phyloP scores from a whole-genome alignment of 202 grass and related monocot genomes.

The Zizania palustris region DNA sequence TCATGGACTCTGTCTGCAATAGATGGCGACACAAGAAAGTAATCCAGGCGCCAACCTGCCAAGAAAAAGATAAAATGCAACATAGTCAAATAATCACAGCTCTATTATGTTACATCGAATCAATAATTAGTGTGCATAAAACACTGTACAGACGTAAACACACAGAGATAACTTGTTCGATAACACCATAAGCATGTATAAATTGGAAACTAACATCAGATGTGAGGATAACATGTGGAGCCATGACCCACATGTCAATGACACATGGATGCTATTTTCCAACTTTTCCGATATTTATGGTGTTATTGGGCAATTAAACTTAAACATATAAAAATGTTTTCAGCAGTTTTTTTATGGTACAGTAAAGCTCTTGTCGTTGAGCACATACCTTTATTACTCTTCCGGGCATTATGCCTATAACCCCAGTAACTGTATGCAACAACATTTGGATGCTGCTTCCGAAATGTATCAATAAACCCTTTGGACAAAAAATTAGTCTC shows the following conservation, averaged over 20 bases:
- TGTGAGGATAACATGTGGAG: background rate
- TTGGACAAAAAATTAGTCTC: constrained; percentile 77
- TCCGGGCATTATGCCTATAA: constrained; percentile 66
- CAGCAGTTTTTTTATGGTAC: background rate
- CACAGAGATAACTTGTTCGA: background rate
- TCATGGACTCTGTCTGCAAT: constrained; percentile 66
- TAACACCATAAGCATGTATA: background rate
- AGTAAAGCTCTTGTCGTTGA: background rate
- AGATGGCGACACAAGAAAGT: constrained; percentile 82
- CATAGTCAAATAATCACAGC: constrained; percentile 6
- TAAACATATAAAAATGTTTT: background rate
- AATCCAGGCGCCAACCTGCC: constrained; percentile 89
- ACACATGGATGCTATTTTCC: background rate
- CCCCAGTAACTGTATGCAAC: constrained; percentile 95
- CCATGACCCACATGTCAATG: background rate
- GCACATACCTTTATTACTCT: constrained; percentile 84
- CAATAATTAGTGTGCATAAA: background rate
- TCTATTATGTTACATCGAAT: constrained; percentile 4
- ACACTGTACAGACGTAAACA: background rate
- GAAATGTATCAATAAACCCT: constrained; percentile 88
- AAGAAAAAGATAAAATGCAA: constrained; percentile 11
- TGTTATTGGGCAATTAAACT: background rate
- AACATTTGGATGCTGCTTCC: constrained; percentile 78
- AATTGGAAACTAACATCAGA: background rate
- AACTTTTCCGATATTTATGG: background rate